Evolutionary conservation across 2,329 filamentous ascomycete species (phyloP).

Genomic region (Curvularia sp.): DNA sequence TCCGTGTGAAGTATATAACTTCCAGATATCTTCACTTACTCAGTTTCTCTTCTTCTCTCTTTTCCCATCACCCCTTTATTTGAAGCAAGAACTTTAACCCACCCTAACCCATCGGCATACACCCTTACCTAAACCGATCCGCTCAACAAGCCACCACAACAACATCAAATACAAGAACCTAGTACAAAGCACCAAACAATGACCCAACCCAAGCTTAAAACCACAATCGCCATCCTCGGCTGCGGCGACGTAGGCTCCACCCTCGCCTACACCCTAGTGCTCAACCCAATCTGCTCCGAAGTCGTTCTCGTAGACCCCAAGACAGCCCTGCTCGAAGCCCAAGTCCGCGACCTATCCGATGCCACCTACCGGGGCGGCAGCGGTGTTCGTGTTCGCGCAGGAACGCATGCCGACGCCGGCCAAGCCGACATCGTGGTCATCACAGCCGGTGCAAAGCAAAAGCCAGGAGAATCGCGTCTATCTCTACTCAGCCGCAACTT

Average conservation of each 20-base stretch:
- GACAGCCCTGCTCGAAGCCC: conserved; percentile 55
- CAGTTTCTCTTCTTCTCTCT: background rate
- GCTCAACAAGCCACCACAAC: background rate
- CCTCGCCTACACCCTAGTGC: conserved; percentile 60
- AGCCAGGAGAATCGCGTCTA: conserved; percentile 55
- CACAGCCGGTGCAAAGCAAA: conserved; percentile 62
- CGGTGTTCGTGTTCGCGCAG: conserved; percentile 55
- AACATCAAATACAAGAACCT: background rate
- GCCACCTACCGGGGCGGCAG: conserved; percentile 56
- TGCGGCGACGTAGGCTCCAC: conserved; percentile 61
- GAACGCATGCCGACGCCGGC: conserved; percentile 57
- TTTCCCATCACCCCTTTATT: too few species aligned
- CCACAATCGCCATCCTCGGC: conserved; percentile 59
- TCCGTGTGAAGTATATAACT: conserved; percentile 10
- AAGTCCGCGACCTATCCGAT: conserved; percentile 62
- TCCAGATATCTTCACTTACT: background rate
- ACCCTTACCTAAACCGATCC: background rate
- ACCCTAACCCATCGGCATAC: background rate
- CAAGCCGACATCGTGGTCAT: conserved; percentile 63
- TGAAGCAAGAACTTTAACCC: background rate
- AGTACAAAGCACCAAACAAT: conserved; percentile 11
- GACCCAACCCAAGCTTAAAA: conserved; percentile 42
- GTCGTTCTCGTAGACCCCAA: conserved; percentile 63
- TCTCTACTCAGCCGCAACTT: conserved; percentile 59
- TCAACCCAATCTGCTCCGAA: conserved; percentile 59